Evolutionary conservation across 2,329 filamentous ascomycete species (phyloP), one percentile per base, ranked within the genome.

Genomic region (Penicillium carneum): DNA sequence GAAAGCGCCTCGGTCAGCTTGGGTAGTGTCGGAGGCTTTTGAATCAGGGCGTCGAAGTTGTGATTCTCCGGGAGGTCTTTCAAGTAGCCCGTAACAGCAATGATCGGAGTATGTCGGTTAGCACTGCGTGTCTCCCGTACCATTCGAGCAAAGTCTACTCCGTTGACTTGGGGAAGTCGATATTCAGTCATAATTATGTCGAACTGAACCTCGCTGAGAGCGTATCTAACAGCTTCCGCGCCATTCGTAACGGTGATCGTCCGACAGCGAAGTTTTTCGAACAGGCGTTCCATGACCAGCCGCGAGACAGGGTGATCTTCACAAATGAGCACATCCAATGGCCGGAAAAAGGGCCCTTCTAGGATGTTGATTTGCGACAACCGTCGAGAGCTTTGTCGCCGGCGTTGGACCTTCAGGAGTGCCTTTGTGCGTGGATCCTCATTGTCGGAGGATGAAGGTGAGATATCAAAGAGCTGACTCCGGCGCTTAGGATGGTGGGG

Each of bases 161-260:
- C 95, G 70, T 93, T 98, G 72, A 98, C 93, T 73, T 96, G 92
- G 10, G 95, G 94, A 47, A 99, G 83, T 75, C 94, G 96, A 81
- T 93, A 97, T 78, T 99, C 95, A 77, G 97, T 94, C 83, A 99
- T 95, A 75, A 99, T 97, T 70, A 97, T 92, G 78, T 99, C 95
- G 73, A 98, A 99, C 73, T 98, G 96, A 74, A 99, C 94, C 74
- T 98, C 94, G 72, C 94, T 94, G 84, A 96, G 91, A 31, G 95
- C 93, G 78, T 95, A 97, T 23, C 94, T 88, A 71, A 97, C 90
- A 11, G 94, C 95, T 74, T 99, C 95, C 0, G 92, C 89, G 0
- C 95, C 95, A 69, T 93, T 97, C 3, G 89, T 86, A 4, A 95
- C 94, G 2, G 92, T 93, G 71, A 99, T 95, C 9, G 94, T 97